Conservation (phyloP, 1,284 basidiomycete genomes). For the Ceratobasidium sp. region DNA sequence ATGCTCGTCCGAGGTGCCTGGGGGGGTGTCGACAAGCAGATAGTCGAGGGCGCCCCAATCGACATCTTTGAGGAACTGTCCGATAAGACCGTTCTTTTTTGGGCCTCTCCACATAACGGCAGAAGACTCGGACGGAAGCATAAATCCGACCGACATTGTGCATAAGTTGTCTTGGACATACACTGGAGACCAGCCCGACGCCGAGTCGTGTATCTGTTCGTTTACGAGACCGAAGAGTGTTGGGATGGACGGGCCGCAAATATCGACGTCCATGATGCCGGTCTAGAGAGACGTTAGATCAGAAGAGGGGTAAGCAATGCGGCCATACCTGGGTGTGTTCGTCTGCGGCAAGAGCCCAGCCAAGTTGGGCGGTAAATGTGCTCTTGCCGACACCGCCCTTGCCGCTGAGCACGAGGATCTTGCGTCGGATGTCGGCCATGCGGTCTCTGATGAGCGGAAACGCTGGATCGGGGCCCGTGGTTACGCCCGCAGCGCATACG, state of each 20-base stretch:
- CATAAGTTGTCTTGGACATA: slow-evolving; percentile 96
- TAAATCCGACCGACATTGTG: slow-evolving; percentile 98
- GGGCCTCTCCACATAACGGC: slow-evolving; percentile 99
- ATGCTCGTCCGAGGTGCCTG: slow-evolving; percentile 98
- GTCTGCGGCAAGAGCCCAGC: slow-evolving; percentile 94
- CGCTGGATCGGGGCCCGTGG: slow-evolving; percentile 90
- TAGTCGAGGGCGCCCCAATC: slow-evolving; percentile 98
- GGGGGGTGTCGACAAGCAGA: slow-evolving; percentile 95
- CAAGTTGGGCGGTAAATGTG: slow-evolving; percentile 95
- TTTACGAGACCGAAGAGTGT: slow-evolving; percentile 92
- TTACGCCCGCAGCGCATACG: slow-evolving; percentile 78
- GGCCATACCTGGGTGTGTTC: slow-evolving; percentile 76
- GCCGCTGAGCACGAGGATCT: slow-evolving; percentile 93
- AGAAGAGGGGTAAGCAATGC: background rate
- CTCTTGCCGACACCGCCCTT: slow-evolving; percentile 99
- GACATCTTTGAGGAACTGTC: slow-evolving; percentile 99
- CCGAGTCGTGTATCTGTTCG: slow-evolving; percentile 91
- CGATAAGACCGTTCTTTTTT: slow-evolving; percentile 98
- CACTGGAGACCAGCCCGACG: slow-evolving; percentile 96
- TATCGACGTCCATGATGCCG: slow-evolving; percentile 99
- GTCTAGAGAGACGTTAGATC: slow-evolving; percentile 59
- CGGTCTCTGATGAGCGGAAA: slow-evolving; percentile 84
- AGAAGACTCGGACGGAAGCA: slow-evolving; percentile 87
- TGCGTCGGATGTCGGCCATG: slow-evolving; percentile 83
- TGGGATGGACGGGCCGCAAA: slow-evolving; percentile 98